Base-by-base conservation (phyloP, 768 basidiomycete species). In the Phlebiopsis gigantea region DNA sequence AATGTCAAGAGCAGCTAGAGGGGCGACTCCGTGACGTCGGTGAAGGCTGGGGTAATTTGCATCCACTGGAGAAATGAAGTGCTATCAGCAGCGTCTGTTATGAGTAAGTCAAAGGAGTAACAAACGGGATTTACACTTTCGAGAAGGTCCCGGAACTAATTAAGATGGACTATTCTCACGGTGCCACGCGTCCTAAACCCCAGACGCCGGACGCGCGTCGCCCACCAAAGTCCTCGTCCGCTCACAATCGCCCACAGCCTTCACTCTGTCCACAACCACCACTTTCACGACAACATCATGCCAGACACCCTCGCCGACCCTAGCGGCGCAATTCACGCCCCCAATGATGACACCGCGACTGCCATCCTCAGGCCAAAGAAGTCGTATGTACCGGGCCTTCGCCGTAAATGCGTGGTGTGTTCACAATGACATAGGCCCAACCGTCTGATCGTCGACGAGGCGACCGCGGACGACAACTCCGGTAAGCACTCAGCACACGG, bases 311-410 rank as follows among this genome's bases (percentile, higher is more conserved):
- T 54, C 30, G 86, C 86, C 61, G 90, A 93, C 75, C 88, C 90
- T 12, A 91, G 88, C 66, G 90, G 90, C 63, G 90, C 88, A 58
- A 69, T 89, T 57, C 82, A 89, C 58, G 87, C 85, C 65, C 89
- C 90, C n/a, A 89, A 86, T 48, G 87, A 98, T 72, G 95, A 97
- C 65, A 79, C 83, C 54, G 92, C 95, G 19, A 98, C 96, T 31
- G 96, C 96, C 47, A 98, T 99, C 71, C 79, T 99, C 58, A 78
- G 97, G 60, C 88, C 88, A 62, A 99, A 98, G 90, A 96, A 97
- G 81, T 95, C 93, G 96, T 97, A 71, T 63, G 93, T 80, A 19
- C 25, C 60, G 55, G 49, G 55, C 53, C 28, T 50, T 46, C 28
- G 55, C 65, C 62, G 54, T 47, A n/a, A 21, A 46, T 51, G n/a